These are phyloP conservation scores for Stentor coeruleus DNA, from an alignment of 73 alveolate genomes.

Conservation along the genomic window DNA sequence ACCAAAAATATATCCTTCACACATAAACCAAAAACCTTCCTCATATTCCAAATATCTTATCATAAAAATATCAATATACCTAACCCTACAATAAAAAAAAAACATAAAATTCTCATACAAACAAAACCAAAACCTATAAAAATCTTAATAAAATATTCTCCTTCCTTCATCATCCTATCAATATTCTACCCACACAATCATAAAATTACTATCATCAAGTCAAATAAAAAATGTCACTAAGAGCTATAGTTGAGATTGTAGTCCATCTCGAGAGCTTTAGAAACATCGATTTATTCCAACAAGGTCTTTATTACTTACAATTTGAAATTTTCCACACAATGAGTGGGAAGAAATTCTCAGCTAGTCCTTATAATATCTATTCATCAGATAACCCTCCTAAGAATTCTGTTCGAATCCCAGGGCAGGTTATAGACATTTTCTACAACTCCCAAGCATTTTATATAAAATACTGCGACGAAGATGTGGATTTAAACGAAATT, in stretches of 20 bases:
- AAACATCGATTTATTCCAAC: slow-evolving; percentile 46
- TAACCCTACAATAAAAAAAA: too few relatives aligned
- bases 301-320: slow-evolving; percentile 41
- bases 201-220: too few relatives aligned
- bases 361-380: background rate
- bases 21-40: too few relatives aligned
- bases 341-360: background rate
- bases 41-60: too few relatives aligned
- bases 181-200: too few relatives aligned
- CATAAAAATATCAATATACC: too few relatives aligned
- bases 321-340: background rate
- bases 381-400: background rate
- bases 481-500: slow-evolving; percentile 41
- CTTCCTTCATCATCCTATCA: too few relatives aligned
- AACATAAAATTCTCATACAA: too few relatives aligned
- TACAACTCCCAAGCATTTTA: slow-evolving; percentile 25
- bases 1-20: too few relatives aligned
- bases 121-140: too few relatives aligned
- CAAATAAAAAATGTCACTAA: slow-evolving; percentile 36
- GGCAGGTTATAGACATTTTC: background rate
- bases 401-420: background rate
- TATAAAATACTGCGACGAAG: slow-evolving; percentile 47
- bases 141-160: too few relatives aligned
- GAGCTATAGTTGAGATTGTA: slow-evolving; percentile 40
- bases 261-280: slow-evolving; percentile 49